Base-by-base conservation (phyloP, 352 stramenopile species). In the Phytophthora foliorum region DNA sequence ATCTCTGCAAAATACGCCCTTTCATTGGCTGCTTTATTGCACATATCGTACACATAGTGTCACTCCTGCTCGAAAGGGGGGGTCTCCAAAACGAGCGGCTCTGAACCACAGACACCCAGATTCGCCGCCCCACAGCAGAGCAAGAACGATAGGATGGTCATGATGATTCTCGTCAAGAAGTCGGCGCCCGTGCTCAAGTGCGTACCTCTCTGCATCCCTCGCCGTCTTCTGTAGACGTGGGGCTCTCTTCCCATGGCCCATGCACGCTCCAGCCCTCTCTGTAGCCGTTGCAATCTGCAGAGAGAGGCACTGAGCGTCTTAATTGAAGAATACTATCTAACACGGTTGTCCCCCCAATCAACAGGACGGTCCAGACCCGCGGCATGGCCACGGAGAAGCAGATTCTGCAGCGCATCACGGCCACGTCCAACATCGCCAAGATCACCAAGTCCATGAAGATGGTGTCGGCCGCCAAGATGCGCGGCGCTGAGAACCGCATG, bases 381-480 rank as follows among this genome's bases (percentile, higher is more conserved):
- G 95, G 96, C 72, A 99, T 99, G 97, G 97, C 97, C 63, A 99
- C 97, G 54, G 97, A 99, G 78, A 99, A 99, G 89, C 97, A 99
- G 83, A 98, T 94, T 89, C 91, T 93, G 62, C 98, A 98, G 84
- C 96, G 98, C 76, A 99, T 99, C 73, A 88, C 90, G 61, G 97
- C 97, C 21, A 99, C 98, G 32, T 98, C 98, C 69, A 99, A 99
- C 91, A 99, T 99, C 64, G 89, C 95, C 72, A 99, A 99, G 90
- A 99, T 99, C 86, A 99, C 98, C 51, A 98, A 98, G 82, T 99
- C 98, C 56, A 99, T 99, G 98, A 99, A 99, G 86, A 99, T 99
- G 97, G 98, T 99, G 80, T 99, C 97, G 62, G 97, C 98, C 45
- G 97, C 97, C 63, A 99, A 99, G 90, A 96, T 99, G 72, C 97